Conservation (phyloP, 768 basidiomycete species). For the Lactifluus pinguis region DNA sequence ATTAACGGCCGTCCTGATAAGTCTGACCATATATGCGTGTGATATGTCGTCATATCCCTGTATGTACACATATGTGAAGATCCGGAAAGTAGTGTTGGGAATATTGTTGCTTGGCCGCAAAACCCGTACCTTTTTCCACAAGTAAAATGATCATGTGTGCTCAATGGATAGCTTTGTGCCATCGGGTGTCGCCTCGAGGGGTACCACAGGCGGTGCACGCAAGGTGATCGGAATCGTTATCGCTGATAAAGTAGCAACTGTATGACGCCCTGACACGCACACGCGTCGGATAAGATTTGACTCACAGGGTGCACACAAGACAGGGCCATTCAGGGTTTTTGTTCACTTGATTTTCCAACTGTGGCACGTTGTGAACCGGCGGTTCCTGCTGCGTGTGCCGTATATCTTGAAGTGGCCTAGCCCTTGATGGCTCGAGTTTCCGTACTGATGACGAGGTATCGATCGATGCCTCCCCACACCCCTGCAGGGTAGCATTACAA, state of each 20-base stretch:
- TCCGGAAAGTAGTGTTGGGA: neutral
- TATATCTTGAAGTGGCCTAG: constrained; percentile 24
- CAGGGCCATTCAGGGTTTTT: constrained; percentile 11
- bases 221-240: constrained; percentile 44
- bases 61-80: neutral
- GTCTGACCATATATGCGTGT: neutral
- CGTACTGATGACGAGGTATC: neutral
- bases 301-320: constrained; percentile 3
- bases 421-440: neutral
- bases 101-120: neutral
- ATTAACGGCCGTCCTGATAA: neutral
- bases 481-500: neutral
- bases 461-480: neutral
- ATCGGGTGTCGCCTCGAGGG: constrained; percentile 33
- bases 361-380: neutral
- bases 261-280: neutral
- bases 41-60: neutral
- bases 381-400: neutral
- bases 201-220: constrained; percentile 57
- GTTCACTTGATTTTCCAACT: too few relatives aligned
- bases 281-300: neutral
- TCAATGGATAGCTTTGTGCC: neutral
- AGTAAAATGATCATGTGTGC: neutral
- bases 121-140: neutral
- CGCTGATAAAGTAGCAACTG: constrained; percentile 27